Percentiles rank a stretch among this genome's conserved stretches.
phyloP scores from a whole-genome alignment of 805 yeast genomes.

The Candida boleticola region DNA sequence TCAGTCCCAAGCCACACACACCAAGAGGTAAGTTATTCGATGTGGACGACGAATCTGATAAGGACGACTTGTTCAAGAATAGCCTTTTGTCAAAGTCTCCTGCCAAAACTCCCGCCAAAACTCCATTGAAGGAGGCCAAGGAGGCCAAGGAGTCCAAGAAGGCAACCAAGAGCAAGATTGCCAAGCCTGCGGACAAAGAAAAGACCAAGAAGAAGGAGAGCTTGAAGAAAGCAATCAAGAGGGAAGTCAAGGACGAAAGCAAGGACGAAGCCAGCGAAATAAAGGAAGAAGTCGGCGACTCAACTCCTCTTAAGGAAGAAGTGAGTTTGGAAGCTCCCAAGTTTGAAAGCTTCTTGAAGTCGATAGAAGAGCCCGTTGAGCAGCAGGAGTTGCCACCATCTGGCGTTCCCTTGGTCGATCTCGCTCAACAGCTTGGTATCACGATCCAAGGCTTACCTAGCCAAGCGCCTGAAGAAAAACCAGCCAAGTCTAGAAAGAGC shows the following conservation, averaged over 20 bases:
- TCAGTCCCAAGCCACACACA: constrained; percentile 1
- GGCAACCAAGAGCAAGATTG: not conserved
- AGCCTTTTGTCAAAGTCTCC: not conserved
- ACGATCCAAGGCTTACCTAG: not conserved
- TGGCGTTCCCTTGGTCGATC: not conserved
- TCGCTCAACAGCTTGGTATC: constrained; percentile 1
- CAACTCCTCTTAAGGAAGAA: too few relatives aligned
- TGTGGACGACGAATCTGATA: constrained; percentile 3
- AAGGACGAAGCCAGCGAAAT: not conserved
- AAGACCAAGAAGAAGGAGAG: not conserved
- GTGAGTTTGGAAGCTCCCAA: not conserved
- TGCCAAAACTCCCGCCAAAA: not conserved
- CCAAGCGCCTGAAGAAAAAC: not conserved
- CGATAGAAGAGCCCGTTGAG: not conserved
- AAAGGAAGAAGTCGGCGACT: not conserved
- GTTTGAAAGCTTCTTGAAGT: not conserved
- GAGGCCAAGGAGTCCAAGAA: not conserved
- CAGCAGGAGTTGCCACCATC: not conserved
- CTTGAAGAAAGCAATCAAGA: not conserved
- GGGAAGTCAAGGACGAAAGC: not conserved
- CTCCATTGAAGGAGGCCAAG: not conserved
- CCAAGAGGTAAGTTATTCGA: constrained; percentile 3
- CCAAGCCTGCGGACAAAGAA: not conserved
- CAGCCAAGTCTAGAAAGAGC: not conserved
- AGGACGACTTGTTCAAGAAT: not conserved